These are phyloP conservation scores for Ganoderma lucidum DNA, from an alignment of 1,284 basidiomycete species.

Conservation along the genomic window DNA sequence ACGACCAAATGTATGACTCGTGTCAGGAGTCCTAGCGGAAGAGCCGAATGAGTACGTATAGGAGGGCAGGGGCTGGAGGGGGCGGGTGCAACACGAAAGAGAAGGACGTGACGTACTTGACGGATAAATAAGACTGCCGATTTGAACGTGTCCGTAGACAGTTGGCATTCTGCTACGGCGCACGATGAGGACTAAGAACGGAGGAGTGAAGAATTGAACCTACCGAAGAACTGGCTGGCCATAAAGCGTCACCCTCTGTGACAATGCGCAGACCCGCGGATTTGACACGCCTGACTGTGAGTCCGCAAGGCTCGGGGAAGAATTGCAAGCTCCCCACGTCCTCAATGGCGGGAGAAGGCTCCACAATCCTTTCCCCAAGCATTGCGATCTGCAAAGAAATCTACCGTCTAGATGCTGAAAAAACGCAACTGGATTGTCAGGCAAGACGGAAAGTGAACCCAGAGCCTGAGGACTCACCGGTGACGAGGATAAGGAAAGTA, in stretches of 20 bases:
- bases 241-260: slow-evolving; percentile 25
- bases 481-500: slow-evolving; percentile 7
- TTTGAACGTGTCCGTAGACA: slow-evolving; percentile 16
- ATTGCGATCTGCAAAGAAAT: slow-evolving; percentile 14
- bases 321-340: slow-evolving; percentile 10
- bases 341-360: slow-evolving; percentile 22
- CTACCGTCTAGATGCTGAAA: neutral
- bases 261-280: slow-evolving; percentile 31
- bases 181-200: neutral
- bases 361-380: slow-evolving; percentile 32
- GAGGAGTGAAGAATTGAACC: slow-evolving; percentile 3
- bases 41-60: slow-evolving; percentile 1
- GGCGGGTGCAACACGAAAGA: neutral
- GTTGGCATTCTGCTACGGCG: slow-evolving; percentile 15
- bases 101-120: slow-evolving; percentile 20
- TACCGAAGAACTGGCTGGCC: slow-evolving; percentile 16
- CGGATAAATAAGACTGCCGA: slow-evolving; percentile 24
- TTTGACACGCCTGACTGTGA: slow-evolving; percentile 31
- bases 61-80: neutral
- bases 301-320: slow-evolving; percentile 20
- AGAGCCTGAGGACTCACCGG: neutral
- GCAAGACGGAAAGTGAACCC: neutral
- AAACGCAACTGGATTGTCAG: neutral
- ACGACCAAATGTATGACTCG: slow-evolving; percentile 40
- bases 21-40: slow-evolving; percentile 34